These are phyloP conservation scores for Kandelia obovata DNA, from an alignment of 345 rosid genomes.

Conservation along the genomic window DNA sequence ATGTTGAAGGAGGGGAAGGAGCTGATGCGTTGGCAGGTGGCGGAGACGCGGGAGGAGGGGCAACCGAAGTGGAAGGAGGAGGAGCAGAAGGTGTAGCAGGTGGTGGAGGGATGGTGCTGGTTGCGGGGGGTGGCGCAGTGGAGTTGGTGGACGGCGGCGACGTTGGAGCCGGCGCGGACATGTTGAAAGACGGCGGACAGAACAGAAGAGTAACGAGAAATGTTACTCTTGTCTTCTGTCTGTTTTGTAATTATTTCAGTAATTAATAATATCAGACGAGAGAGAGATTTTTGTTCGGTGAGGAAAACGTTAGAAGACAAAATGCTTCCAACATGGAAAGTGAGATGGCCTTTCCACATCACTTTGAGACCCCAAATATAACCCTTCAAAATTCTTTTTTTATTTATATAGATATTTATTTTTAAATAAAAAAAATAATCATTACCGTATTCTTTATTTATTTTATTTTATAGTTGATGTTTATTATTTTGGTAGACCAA, in stretches of 20 bases:
- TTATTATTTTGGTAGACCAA: too few species aligned
- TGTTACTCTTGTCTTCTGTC: neutral
- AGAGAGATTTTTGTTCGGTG: neutral
- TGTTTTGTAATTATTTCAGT: neutral
- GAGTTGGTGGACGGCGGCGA: constrained; percentile 37
- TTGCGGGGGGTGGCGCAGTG: constrained; percentile 27
- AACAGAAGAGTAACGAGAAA: too few species aligned
- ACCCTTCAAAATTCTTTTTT: too few species aligned
- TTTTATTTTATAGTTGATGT: too few species aligned
- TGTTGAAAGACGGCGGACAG: neutral
- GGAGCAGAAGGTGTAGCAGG: constrained; percentile 38
- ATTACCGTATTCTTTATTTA: too few species aligned
- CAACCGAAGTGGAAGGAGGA: constrained; percentile 34
- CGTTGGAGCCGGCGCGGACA: constrained; percentile 44
- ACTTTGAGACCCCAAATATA: too few species aligned
- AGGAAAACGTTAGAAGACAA: neutral
- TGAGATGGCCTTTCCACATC: too few species aligned
- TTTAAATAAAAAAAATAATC: too few species aligned
- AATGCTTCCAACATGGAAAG: neutral
- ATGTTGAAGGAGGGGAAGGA: constrained; percentile 23
- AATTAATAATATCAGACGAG: neutral
- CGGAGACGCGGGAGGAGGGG: constrained; percentile 34
- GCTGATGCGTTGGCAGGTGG: constrained; percentile 25
- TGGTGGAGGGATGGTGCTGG: constrained; percentile 29
- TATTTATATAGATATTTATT: too few species aligned